A percentile compares a stretch with the other conserved stretches of the same genome.
These are phyloP conservation scores for Tuber indicum DNA, from an alignment of 495 filamentous ascomycete species.

Conservation along the genomic window DNA sequence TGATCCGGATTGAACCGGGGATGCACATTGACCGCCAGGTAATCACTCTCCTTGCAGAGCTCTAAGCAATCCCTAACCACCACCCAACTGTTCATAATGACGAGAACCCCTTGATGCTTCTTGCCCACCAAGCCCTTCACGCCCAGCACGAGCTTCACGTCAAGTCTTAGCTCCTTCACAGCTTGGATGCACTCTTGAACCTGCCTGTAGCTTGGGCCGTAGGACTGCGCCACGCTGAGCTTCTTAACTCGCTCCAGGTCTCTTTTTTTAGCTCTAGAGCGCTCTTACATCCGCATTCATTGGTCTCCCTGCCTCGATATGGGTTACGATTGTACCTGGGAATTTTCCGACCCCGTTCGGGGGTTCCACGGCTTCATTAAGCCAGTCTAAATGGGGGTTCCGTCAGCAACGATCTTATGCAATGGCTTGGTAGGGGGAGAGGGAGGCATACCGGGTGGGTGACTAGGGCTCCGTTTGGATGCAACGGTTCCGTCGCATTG, in stretches of 20 bases:
- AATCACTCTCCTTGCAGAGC: conserved; percentile 65
- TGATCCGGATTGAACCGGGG: conserved; percentile 68
- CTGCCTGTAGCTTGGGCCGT: conserved; percentile 71
- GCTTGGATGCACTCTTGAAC: conserved; percentile 54
- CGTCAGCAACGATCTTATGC: neutral
- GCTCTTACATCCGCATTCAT: neutral
- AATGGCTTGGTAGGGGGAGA: neutral
- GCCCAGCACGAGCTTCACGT: conserved; percentile 64
- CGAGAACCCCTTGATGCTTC: conserved; percentile 59
- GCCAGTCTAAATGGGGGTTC: neutral
- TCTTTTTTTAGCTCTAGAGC: neutral
- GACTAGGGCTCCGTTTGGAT: too few relatives aligned
- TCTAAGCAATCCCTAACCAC: conserved; percentile 57
- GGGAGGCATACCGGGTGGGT: neutral
- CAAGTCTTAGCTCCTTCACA: conserved; percentile 48
- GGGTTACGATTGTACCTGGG: conserved; percentile 6
- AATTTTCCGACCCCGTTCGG: neutral
- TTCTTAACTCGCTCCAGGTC: conserved; percentile 5
- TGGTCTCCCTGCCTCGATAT: neutral
- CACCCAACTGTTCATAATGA: conserved; percentile 68
- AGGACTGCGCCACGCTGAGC: conserved; percentile 54
- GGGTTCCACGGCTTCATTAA: neutral
- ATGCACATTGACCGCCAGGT: conserved; percentile 71
- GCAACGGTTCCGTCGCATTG: too few relatives aligned
- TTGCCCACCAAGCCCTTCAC: conserved; percentile 44